These are phyloP conservation scores for Ustilago loliicola DNA, from an alignment of 1,284 basidiomycete species.

Conservation along the genomic window DNA sequence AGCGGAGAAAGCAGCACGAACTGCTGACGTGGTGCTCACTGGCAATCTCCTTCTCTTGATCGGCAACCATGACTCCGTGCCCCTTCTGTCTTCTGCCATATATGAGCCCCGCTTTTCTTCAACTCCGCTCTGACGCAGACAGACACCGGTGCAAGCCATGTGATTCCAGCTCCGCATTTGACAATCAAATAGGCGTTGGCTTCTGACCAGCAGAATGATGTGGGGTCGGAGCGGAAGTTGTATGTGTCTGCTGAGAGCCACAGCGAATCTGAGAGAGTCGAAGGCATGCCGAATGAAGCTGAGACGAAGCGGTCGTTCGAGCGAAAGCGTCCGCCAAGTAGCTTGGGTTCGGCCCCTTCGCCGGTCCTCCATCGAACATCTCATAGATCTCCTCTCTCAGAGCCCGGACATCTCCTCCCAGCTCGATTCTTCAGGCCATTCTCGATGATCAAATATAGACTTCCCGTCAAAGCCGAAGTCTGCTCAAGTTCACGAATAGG, in stretches of 20 bases:
- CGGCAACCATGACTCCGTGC: no score
- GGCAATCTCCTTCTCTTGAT: constrained; percentile 4
- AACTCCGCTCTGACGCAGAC: constrained; percentile 3
- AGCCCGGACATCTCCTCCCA: neutral
- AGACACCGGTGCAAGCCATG: neutral
- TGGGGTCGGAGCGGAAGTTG: no score
- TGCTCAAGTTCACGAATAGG: neutral
- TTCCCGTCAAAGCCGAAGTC: constrained; percentile 7
- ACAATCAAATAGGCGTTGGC: no score
- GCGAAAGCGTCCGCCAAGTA: neutral
- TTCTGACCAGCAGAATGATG: no score
- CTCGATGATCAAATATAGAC: neutral
- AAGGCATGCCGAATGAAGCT: neutral
- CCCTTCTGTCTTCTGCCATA: neutral
- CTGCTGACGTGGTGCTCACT: constrained; percentile 9
- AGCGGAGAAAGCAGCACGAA: neutral
- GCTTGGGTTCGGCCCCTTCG: neutral
- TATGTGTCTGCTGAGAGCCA: neutral
- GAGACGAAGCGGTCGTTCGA: neutral
- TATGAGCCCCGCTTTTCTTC: neutral
- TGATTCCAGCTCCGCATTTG: no score
- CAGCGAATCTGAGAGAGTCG: neutral
- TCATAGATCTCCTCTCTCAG: neutral
- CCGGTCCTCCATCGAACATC: constrained; percentile 1
- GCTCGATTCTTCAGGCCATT: neutral